Evolutionary conservation across 2,329 filamentous ascomycete genomes (phyloP), one percentile per base, ranked within the genome.

Genomic region (Lithohypha guttulata): DNA sequence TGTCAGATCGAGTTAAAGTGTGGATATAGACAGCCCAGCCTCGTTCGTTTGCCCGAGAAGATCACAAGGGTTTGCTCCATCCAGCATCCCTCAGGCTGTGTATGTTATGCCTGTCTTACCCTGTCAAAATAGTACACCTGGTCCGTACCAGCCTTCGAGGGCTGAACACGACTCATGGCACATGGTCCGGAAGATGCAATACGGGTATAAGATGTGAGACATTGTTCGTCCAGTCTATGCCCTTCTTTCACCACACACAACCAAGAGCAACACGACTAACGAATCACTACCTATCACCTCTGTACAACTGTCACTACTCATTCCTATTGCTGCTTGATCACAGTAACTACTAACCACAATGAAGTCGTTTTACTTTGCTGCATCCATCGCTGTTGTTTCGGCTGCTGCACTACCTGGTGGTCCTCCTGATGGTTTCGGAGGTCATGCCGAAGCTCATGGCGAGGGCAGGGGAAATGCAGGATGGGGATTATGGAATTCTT

Each of bases 281-380:
- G 17, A 34, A 19, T 34, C 31, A 13, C 22, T 21, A 10, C 14
- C 14, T 21, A 21, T n/a, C n/a, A n/a, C 14, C 18, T 3, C 31
- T 11, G 11, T 20, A 21, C 17, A 11, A 28, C 15, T 4, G n/a
- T 10, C 9, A 10, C 10, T 34, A 15, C 18, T 34, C 31, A 11
- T n/a, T 5, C 22, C 31, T 21, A 21, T 21, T 19, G 17, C 31
- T 21, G 5, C 5, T 8, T 10, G 22, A 4, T 19, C 17, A 20
- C 14, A 20, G 20, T 34, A 9, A 21, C 31, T 20, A 11, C 15
- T 5, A 3, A 3, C 22, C 31, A 21, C 13, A 3, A 34, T 34
- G 31, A 34, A 34, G 31, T 17, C 31, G 13, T 34, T 34, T 13
- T 34, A 20, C 31, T 3, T 34, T 20, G 9, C 31, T 21, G 17